These are phyloP conservation scores for Dactylellina sp. DNA, from an alignment of 2,329 filamentous ascomycete species.

Conservation along the genomic window DNA sequence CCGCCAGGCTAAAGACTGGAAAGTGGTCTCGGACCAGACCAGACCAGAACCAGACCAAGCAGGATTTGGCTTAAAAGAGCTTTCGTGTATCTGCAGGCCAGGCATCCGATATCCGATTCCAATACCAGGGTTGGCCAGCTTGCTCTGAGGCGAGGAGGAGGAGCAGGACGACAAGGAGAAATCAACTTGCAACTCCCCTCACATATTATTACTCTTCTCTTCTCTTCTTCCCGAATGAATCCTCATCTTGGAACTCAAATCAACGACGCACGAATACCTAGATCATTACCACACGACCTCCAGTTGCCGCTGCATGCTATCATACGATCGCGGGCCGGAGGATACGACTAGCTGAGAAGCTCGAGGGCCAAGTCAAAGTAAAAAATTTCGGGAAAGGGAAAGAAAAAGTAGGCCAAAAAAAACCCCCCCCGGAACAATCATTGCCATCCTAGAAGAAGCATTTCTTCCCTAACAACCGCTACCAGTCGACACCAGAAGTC, in stretches of 20 bases:
- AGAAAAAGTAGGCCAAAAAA: conserved; percentile 5
- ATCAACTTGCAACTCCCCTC: conserved; percentile 24
- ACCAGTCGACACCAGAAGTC: too few relatives aligned
- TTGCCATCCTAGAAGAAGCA: too few relatives aligned
- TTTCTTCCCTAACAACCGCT: too few relatives aligned
- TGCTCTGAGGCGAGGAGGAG: conserved; percentile 26
- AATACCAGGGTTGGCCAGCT: conserved; percentile 53
- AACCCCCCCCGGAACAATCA: background rate
- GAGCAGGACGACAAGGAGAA: too few relatives aligned
- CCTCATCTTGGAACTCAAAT: too few relatives aligned
- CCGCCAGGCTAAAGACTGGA: conserved; percentile 46
- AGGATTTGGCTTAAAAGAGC: conserved; percentile 48
- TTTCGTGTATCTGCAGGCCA: conserved; percentile 44
- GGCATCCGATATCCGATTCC: conserved; percentile 54
- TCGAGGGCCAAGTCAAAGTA: background rate
- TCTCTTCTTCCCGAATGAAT: conserved; percentile 18
- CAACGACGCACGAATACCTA: too few relatives aligned
- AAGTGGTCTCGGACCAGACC: too few relatives aligned
- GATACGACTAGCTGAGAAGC: too few relatives aligned
- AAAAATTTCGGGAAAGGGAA: conserved; percentile 14
- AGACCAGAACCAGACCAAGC: conserved; percentile 49
- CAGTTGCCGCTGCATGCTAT: too few relatives aligned
- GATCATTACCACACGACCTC: background rate
- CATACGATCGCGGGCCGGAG: too few relatives aligned
- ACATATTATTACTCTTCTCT: conserved; percentile 1